Percentiles rank a stretch among this genome's conserved stretches.
phyloP scores from a whole-genome alignment of 2,329 filamentous ascomycete genomes.

The Huntiella bhutanensis region DNA sequence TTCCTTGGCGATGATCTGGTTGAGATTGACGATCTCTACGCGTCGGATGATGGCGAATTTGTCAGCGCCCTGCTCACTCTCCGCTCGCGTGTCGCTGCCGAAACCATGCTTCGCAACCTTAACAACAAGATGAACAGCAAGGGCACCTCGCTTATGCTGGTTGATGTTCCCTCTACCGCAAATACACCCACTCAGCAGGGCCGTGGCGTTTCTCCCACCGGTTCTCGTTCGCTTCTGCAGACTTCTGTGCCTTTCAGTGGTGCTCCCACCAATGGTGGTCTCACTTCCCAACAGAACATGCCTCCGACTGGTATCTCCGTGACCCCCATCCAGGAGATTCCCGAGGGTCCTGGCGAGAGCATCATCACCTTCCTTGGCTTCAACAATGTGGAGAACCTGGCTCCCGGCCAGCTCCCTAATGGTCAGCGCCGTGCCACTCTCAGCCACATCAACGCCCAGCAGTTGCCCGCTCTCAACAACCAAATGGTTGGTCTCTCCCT shows the following conservation, averaged over 20 bases:
- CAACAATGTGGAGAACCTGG: slow-evolving; percentile 14
- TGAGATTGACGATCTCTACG: slow-evolving; percentile 5
- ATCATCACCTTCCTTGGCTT: slow-evolving; percentile 16
- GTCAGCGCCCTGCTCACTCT: slow-evolving; percentile 6
- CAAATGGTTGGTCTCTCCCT: slow-evolving; percentile 18
- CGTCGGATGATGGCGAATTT: slow-evolving; percentile 5
- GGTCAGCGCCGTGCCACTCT: slow-evolving; percentile 16
- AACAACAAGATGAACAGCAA: slow-evolving; percentile 10
- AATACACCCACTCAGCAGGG: slow-evolving; percentile 10
- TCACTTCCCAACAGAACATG: slow-evolving; percentile 55
- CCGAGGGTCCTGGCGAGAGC: slow-evolving; percentile 1
- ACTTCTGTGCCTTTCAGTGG: slow-evolving; percentile 7
- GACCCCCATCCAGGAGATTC: slow-evolving; percentile 26
- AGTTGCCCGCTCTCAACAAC: not conserved
- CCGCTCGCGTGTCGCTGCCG: slow-evolving; percentile 8
- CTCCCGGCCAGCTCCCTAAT: slow-evolving; percentile 24
- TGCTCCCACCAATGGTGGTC: slow-evolving; percentile 25
- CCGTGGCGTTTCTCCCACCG: slow-evolving; percentile 7
- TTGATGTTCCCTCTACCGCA: slow-evolving; percentile 6
- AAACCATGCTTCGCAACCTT: slow-evolving; percentile 8
- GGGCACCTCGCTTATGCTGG: slow-evolving; percentile 6
- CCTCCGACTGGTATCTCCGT: slow-evolving; percentile 46
- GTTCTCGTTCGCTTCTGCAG: slow-evolving; percentile 1
- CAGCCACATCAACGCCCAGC: slow-evolving; percentile 4
- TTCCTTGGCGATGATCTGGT: slow-evolving; percentile 10